Conservation (phyloP, 2,329 filamentous ascomycete species). For the Blastomyces gilchristii region DNA sequence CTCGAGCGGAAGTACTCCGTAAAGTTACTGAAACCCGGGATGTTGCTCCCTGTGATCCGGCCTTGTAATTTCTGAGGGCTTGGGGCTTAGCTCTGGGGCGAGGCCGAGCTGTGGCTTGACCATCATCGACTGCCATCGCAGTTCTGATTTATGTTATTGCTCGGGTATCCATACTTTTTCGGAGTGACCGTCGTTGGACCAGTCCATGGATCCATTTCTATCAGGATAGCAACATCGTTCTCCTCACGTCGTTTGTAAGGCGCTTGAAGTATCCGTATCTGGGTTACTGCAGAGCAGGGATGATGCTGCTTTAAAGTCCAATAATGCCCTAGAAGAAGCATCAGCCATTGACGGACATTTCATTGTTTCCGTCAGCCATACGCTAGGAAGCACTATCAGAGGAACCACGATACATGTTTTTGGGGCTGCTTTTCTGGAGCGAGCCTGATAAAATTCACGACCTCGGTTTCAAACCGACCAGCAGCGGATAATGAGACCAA, state of each 20-base stretch:
- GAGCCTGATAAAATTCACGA: neutral
- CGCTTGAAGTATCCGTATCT: neutral
- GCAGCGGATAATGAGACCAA: neutral
- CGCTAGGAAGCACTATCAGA: neutral
- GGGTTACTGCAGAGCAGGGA: no score
- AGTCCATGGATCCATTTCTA: neutral
- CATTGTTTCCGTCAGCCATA: neutral
- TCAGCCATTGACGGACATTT: neutral
- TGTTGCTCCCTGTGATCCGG: neutral
- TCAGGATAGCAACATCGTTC: no score
- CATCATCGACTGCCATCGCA: neutral
- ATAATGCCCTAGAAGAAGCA: neutral
- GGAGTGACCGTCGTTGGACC: neutral
- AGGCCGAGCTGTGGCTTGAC: neutral
- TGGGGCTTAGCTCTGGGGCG: neutral
- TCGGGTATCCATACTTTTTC: neutral
- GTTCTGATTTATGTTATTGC: neutral
- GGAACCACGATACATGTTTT: neutral
- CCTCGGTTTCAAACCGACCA: neutral
- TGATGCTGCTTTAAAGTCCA: neutral
- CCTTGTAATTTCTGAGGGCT: neutral
- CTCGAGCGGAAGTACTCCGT: neutral
- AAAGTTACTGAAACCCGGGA: neutral
- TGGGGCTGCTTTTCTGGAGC: neutral
- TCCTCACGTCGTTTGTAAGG: no score